These are phyloP conservation scores for Psophocarpus tetragonolobus DNA, from an alignment of 306 rosid genomes.

Conservation along the genomic window DNA sequence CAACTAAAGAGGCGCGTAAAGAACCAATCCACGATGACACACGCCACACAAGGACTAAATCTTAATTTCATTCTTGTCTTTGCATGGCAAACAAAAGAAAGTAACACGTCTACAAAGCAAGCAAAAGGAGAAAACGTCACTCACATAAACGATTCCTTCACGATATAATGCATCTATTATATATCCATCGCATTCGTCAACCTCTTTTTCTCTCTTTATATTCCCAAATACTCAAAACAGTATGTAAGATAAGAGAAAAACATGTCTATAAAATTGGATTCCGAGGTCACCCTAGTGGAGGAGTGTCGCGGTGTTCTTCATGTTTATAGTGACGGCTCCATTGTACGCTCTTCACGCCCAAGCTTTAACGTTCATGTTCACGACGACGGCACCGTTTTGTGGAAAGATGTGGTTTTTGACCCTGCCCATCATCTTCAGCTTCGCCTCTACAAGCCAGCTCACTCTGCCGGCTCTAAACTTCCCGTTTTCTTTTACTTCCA, in stretches of 20 bases:
- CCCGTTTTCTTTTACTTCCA: conserved; percentile 76
- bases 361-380: conserved; percentile 51
- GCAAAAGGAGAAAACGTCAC: neutral
- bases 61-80: conserved; percentile 31
- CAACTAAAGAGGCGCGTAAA: neutral
- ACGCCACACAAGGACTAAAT: neutral
- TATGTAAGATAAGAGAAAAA: neutral
- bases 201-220: neutral
- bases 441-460: conserved; percentile 74
- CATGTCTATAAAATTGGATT: conserved; percentile 29
- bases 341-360: conserved; percentile 56
- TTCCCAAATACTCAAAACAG: neutral
- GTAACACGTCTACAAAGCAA: neutral
- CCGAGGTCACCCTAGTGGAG: conserved; percentile 47
- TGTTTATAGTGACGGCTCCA: conserved; percentile 76
- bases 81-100: neutral
- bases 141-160: neutral
- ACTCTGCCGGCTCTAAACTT: conserved; percentile 42
- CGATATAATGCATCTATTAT: neutral
- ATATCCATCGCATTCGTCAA: neutral
- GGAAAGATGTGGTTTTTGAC: conserved; percentile 77
- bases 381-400: conserved; percentile 65
- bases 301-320: conserved; percentile 85
- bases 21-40: conserved; percentile 3
- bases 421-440: conserved; percentile 53